Percentiles rank a stretch among this genome's conserved stretches.
Evolutionary conservation across 768 basidiomycete species (phyloP).

Genomic region (Suillus clintonianus): DNA sequence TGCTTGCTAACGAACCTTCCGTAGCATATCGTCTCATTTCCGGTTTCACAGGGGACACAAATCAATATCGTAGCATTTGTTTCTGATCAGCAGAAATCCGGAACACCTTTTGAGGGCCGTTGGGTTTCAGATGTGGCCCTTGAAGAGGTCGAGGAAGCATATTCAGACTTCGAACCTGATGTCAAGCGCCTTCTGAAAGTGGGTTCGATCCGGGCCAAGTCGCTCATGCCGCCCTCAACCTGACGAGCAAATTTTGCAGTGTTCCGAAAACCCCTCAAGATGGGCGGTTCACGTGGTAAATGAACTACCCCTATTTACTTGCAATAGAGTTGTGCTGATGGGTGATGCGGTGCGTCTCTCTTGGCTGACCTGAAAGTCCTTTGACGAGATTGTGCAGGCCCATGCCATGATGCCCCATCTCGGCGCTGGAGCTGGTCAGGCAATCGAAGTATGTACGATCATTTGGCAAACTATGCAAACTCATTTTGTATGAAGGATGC

Average conservation of each 20-base stretch:
- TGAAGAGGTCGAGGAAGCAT: slow-evolving; percentile 30
- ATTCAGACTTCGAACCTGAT: slow-evolving; percentile 37
- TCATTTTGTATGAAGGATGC: slow-evolving; percentile 15
- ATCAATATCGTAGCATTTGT: slow-evolving; percentile 37
- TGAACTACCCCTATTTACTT: slow-evolving; percentile 37
- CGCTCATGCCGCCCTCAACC: slow-evolving; percentile 5
- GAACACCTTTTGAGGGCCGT: slow-evolving; percentile 28
- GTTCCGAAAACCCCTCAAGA: slow-evolving; percentile 33
- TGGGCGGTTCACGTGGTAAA: slow-evolving; percentile 46
- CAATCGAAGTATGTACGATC: slow-evolving; percentile 45
- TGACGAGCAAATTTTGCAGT: slow-evolving; percentile 20
- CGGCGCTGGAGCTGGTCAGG: slow-evolving; percentile 61
- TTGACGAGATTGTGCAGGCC: background rate
- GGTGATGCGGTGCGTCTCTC: slow-evolving; percentile 45
- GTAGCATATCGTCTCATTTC: slow-evolving; percentile 41
- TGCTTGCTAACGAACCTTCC: background rate
- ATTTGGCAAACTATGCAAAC: background rate
- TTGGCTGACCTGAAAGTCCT: background rate
- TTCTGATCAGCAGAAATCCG: slow-evolving; percentile 27
- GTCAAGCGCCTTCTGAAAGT: slow-evolving; percentile 28
- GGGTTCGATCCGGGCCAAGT: background rate
- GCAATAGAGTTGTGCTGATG: slow-evolving; percentile 41
- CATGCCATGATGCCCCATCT: slow-evolving; percentile 58
- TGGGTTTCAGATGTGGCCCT: slow-evolving; percentile 24
- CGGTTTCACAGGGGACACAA: slow-evolving; percentile 33